phyloP scores from a whole-genome alignment of 331 rosid species.

The Quercus lobata region DNA sequence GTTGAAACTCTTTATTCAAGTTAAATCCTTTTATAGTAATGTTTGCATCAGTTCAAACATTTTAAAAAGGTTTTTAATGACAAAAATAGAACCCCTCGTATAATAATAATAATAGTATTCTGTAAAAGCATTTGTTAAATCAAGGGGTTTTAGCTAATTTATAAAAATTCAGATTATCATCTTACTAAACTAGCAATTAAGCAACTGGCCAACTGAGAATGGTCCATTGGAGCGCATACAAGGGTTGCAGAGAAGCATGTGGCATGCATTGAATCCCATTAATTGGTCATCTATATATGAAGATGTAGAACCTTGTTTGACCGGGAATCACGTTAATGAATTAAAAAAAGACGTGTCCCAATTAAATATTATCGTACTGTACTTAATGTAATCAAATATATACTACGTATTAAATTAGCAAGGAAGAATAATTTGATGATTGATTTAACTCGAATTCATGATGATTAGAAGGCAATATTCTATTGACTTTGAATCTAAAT shows the following conservation, averaged over 20 bases:
- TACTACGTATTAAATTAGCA: not conserved
- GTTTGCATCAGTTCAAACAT: too few relatives aligned
- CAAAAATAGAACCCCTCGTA: too few relatives aligned
- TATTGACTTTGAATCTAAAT: not conserved
- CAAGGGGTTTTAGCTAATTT: too few relatives aligned
- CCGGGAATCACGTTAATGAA: not conserved
- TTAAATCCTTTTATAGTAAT: too few relatives aligned
- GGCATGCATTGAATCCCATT: constrained; percentile 23
- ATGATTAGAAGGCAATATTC: not conserved
- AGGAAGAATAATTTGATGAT: not conserved
- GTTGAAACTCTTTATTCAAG: too few relatives aligned
- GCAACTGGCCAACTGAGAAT: not conserved
- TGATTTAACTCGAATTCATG: not conserved
- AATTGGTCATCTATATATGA: not conserved
- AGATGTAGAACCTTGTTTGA: not conserved
- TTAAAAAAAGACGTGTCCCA: constrained; percentile 1
- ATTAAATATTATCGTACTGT: not conserved
- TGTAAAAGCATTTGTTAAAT: too few relatives aligned
- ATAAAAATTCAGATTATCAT: not conserved
- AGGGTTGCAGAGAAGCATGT: constrained; percentile 23
- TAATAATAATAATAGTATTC: too few relatives aligned
- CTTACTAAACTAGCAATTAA: constrained; percentile 17
- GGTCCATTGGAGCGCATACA: constrained; percentile 25
- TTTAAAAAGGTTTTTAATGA: too few relatives aligned
- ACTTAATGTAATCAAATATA: not conserved